Evolutionary conservation across 2,329 filamentous ascomycete species (phyloP).

Genomic region (Periconia digitata): DNA sequence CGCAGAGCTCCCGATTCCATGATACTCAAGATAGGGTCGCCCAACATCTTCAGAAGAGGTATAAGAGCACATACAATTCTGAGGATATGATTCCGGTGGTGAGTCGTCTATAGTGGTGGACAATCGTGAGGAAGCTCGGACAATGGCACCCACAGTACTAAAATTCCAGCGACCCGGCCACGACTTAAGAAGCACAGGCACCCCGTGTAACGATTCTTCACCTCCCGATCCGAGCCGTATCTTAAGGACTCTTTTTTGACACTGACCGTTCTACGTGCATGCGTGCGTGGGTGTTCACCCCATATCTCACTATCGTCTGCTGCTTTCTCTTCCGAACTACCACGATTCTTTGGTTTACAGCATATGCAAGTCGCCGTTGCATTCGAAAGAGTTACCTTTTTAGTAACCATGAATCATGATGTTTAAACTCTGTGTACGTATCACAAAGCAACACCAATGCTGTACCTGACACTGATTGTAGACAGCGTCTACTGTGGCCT

Average conservation of each 20-base stretch:
- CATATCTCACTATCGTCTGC: too few relatives aligned
- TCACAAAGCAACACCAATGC: background rate
- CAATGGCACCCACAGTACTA: background rate
- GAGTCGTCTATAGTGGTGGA: background rate
- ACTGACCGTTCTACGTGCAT: too few relatives aligned
- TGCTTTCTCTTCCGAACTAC: too few relatives aligned
- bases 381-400: background rate
- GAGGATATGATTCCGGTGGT: too few relatives aligned
- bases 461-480: background rate
- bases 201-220: background rate
- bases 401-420: background rate
- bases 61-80: background rate
- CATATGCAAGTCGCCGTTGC: background rate
- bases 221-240: background rate
- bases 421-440: background rate
- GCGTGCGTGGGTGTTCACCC: too few relatives aligned
- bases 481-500: background rate
- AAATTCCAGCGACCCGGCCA: background rate
- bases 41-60: constrained; percentile 24
- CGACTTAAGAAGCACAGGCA: background rate
- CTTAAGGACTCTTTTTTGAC: too few relatives aligned
- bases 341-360: background rate
- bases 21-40: constrained; percentile 32
- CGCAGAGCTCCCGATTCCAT: background rate
- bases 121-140: too few relatives aligned